These are phyloP conservation scores for Mycena citricolor DNA, from an alignment of 1,284 basidiomycete species.

Conservation along the genomic window DNA sequence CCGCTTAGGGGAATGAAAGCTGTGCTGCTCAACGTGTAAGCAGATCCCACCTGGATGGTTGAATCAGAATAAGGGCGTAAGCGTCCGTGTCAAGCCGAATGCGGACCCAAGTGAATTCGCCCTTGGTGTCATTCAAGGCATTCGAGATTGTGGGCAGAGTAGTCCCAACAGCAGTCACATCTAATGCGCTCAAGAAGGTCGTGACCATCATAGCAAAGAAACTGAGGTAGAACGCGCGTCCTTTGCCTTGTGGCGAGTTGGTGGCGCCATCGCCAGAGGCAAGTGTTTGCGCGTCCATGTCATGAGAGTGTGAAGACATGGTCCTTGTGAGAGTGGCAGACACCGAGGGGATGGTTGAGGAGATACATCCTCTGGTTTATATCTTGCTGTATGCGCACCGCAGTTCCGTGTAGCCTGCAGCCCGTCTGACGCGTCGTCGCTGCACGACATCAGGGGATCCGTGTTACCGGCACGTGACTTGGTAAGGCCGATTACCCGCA, in stretches of 20 bases:
- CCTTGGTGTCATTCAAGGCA: slow-evolving; percentile 17
- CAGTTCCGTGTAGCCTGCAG: too few species aligned
- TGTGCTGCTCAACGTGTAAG: slow-evolving; percentile 28
- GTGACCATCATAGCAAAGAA: slow-evolving; percentile 16
- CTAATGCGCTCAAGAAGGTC: slow-evolving; percentile 14
- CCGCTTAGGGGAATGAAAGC: slow-evolving; percentile 28
- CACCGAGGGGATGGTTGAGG: too few species aligned
- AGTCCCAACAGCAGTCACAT: slow-evolving; percentile 15
- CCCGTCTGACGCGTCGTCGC: too few species aligned
- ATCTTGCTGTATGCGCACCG: too few species aligned
- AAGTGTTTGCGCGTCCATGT: too few species aligned
- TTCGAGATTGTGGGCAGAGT: slow-evolving; percentile 20
- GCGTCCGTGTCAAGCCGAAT: background rate
- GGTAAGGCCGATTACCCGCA: too few species aligned
- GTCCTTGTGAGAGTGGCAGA: too few species aligned
- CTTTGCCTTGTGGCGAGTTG: slow-evolving; percentile 3
- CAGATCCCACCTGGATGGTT: slow-evolving; percentile 20
- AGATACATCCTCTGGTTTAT: too few species aligned
- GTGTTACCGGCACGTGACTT: too few species aligned
- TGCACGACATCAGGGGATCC: too few species aligned
- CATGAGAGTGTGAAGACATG: too few species aligned
- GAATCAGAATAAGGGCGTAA: slow-evolving; percentile 34
- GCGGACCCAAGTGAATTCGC: slow-evolving; percentile 22
- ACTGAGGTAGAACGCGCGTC: slow-evolving; percentile 14
- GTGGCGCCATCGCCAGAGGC: too few species aligned